These are phyloP conservation scores for Xylaria palmicola DNA, from an alignment of 495 filamentous ascomycete genomes.

Conservation along the genomic window DNA sequence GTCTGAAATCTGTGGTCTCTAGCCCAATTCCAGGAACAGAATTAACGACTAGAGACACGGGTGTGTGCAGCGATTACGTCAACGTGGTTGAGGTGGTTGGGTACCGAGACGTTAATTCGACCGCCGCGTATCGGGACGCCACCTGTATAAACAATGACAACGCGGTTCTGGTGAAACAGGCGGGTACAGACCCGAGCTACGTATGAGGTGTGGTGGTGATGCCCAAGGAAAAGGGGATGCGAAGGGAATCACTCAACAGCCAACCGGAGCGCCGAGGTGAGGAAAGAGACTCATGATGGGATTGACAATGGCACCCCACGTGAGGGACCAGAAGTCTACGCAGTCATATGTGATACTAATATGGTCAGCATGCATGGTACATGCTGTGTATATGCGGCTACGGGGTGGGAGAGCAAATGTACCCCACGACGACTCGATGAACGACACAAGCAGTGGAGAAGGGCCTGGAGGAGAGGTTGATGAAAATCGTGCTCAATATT, in stretches of 20 bases:
- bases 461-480: conserved; percentile 42
- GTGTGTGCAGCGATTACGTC: conserved; percentile 20
- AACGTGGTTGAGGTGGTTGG: conserved; percentile 10
- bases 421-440: conserved; percentile 16
- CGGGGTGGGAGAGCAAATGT: conserved; percentile 19
- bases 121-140: conserved; percentile 22
- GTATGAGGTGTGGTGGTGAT: conserved; percentile 16
- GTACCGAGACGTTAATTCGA: conserved; percentile 18
- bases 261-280: conserved; percentile 19
- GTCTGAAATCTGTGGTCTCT: background rate
- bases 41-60: conserved; percentile 22
- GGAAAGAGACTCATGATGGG: conserved; percentile 26
- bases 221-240: conserved; percentile 20
- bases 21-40: background rate
- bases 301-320: conserved; percentile 17
- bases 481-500: conserved; percentile 35
- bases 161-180: conserved; percentile 18
- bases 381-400: conserved; percentile 34
- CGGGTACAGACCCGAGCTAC: conserved; percentile 21
- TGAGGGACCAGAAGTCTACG: conserved; percentile 12
- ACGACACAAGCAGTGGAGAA: conserved; percentile 31
- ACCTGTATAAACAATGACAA: conserved; percentile 21
- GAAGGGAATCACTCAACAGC: conserved; percentile 20
- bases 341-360: conserved; percentile 19
- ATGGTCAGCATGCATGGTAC: conserved; percentile 20